Conservation (phyloP, 352 stramenopile genomes). For the Phytopythium mirpurense region DNA sequence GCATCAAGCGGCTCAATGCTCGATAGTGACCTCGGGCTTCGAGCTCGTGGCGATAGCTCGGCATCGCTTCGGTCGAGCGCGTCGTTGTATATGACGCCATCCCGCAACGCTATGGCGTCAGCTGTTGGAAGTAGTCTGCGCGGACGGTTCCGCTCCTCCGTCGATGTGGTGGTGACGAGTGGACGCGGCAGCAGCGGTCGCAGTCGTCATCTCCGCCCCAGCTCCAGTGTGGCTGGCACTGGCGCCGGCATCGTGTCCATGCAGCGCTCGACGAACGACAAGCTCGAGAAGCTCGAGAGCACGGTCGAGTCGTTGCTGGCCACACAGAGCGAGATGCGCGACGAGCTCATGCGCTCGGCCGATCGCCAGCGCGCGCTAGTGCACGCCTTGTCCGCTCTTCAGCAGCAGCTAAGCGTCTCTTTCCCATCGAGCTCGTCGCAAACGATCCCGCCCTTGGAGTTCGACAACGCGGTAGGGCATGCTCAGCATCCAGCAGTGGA, state of each 20-base stretch:
- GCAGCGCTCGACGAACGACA: conserved; percentile 17
- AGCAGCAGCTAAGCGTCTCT: conserved; percentile 8
- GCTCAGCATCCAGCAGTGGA: no score
- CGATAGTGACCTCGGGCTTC: background rate
- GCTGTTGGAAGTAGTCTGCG: background rate
- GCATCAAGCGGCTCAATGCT: background rate
- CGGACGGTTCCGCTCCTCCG: background rate
- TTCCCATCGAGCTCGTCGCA: background rate
- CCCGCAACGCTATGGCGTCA: background rate
- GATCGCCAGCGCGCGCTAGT: conserved; percentile 35
- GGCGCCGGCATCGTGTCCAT: background rate
- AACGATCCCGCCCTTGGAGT: background rate
- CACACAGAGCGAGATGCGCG: conserved; percentile 38
- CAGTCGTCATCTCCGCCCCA: background rate
- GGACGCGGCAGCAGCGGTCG: background rate
- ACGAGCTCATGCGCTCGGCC: conserved; percentile 27
- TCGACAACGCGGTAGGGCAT: background rate
- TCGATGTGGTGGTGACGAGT: background rate
- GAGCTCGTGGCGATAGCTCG: background rate
- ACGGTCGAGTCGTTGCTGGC: conserved; percentile 30
- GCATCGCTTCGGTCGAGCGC: background rate
- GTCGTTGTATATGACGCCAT: background rate
- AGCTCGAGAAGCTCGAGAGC: conserved; percentile 48
- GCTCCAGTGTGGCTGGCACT: background rate
- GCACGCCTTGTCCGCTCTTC: conserved; percentile 18